These are phyloP conservation scores for Ganoderma lucidum DNA, from an alignment of 1,284 basidiomycete species.

Conservation along the genomic window DNA sequence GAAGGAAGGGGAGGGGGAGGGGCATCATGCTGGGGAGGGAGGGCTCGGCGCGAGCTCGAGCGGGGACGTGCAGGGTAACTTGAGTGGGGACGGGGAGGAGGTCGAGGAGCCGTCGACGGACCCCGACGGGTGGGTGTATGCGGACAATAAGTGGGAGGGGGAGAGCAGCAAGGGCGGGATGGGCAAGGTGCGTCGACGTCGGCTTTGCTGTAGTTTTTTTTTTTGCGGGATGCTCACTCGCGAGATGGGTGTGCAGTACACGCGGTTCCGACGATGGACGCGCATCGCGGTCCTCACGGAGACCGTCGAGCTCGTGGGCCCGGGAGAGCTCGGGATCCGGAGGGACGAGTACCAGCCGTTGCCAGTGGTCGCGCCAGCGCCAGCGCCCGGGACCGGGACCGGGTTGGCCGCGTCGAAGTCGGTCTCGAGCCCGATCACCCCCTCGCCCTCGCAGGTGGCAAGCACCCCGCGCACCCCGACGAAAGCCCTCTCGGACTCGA, in stretches of 20 bases:
- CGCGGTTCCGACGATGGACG: slow-evolving; percentile 85
- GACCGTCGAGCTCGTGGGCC: slow-evolving; percentile 64
- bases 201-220: background rate
- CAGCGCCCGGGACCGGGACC: too few species aligned
- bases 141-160: slow-evolving; percentile 96
- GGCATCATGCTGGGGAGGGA: slow-evolving; percentile 4
- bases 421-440: background rate
- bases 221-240: background rate
- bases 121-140: slow-evolving; percentile 92
- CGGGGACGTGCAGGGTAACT: slow-evolving; percentile 31
- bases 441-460: background rate
- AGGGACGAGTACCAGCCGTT: slow-evolving; percentile 19
- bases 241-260: slow-evolving; percentile 61
- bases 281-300: slow-evolving; percentile 83
- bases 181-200: slow-evolving; percentile 66
- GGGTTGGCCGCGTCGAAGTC: background rate
- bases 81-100: slow-evolving; percentile 39
- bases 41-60: slow-evolving; percentile 30
- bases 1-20: slow-evolving; percentile 11
- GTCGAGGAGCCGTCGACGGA: slow-evolving; percentile 72
- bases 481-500: background rate
- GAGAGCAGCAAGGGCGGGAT: slow-evolving; percentile 81
- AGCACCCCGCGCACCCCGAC: too few species aligned
- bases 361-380: too few species aligned
- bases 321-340: slow-evolving; percentile 41